A percentile compares a stretch with the other conserved stretches of the same genome.
These are phyloP conservation scores for Albophoma yamanashiensis DNA, from an alignment of 2,329 filamentous ascomycete species.

Conservation along the genomic window DNA sequence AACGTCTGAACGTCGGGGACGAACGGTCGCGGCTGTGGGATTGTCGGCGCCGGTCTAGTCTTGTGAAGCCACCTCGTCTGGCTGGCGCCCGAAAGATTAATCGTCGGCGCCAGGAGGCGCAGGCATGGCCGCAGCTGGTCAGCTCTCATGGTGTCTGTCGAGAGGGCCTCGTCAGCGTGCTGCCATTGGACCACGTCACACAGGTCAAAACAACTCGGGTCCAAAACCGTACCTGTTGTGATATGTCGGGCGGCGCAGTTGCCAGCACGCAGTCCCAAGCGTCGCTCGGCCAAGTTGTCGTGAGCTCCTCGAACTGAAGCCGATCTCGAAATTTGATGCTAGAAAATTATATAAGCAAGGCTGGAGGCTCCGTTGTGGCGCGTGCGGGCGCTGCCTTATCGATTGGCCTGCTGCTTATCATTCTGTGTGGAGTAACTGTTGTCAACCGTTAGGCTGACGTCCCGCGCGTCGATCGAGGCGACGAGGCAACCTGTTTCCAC, in stretches of 20 bases:
- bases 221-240: neutral
- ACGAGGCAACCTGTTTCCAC: neutral
- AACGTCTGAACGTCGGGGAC: conserved; percentile 80
- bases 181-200: neutral
- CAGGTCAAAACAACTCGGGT: no score
- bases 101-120: conserved; percentile 18
- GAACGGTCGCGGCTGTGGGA: conserved; percentile 69
- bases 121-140: conserved; percentile 18
- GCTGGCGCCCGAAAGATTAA: conserved; percentile 18
- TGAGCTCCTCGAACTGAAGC: neutral
- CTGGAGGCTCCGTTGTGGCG: conserved; percentile 11
- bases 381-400: neutral
- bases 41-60: conserved; percentile 24
- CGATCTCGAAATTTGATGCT: conserved; percentile 16
- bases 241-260: neutral
- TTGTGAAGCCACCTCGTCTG: conserved; percentile 34
- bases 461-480: neutral
- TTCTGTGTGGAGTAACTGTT: neutral
- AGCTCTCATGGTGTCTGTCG: neutral
- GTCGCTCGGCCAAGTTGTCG: neutral
- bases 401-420: neutral
- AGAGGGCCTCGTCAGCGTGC: neutral
- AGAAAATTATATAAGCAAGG: conserved; percentile 21
- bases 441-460: neutral
- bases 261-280: neutral